Evolutionary conservation across 768 basidiomycete genomes (phyloP), one percentile per base, ranked within the genome.

Genomic region (Serendipita sp.): DNA sequence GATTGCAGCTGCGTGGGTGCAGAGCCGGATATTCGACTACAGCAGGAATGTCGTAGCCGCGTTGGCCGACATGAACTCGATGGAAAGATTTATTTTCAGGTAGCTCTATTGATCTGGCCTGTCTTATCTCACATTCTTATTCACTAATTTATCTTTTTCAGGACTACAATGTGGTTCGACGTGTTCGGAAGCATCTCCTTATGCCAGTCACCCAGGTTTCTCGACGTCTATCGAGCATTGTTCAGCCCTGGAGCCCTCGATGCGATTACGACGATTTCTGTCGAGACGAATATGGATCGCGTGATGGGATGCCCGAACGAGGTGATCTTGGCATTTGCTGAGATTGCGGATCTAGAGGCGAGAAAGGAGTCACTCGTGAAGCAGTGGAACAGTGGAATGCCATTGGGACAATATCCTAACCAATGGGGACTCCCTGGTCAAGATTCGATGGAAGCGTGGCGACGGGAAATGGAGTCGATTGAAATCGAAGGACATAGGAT

Each of bases 131-230:
- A 18, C 18, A 18, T 18, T 18, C 18, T 1, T 18, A 18, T 18
- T 18, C 18, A 18, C 18, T 18, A 1, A 18, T 18, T 18, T 18
- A 18, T 18, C 74, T 43, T 91, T 70, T 79, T 90, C 74, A 88
- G 88, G 73, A 86, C 88, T 31, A 83, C 86, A 15, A 83, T 91
- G 64, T 91, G 89, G 89, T 89, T 91, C 72, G 89, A 91, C 71
- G 87, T 91, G 40, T 78, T 91, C 62, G 88, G 87, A 4, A 82
- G 85, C 1, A 80, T 85, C 62, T 87, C 88, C n/a, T 83, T 80
- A n/a, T 75, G 78, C 66, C 68, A 77, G 67, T 68, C 74, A 2
- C 88, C 89, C 8, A 75, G 76, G 55, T 84, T 89, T 72, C 73
- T 85, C 44, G 36, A 69, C 2, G 75, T 78, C 45, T 84, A 88